Evolutionary conservation across 306 rosid species (phyloP).

Genomic region (Glycine latifolia): DNA sequence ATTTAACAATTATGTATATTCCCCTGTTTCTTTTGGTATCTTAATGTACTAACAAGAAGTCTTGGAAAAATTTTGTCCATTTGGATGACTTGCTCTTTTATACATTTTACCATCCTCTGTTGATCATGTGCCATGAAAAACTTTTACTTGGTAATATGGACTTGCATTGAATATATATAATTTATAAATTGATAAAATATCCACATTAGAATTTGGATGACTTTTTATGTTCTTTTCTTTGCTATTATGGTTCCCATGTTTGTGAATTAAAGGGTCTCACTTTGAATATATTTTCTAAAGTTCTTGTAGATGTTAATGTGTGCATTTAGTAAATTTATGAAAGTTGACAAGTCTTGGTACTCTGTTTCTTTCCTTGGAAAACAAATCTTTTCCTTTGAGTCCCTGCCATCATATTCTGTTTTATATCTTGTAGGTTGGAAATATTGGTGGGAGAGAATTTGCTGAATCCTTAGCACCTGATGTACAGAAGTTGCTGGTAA

Average conservation of each 20-base stretch:
- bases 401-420: conserved; percentile 36
- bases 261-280: conserved; percentile 22
- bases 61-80: conserved; percentile 10
- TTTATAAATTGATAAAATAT: conserved; percentile 28
- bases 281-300: conserved; percentile 3
- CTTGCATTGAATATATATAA: conserved; percentile 21
- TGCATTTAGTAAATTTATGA: not conserved
- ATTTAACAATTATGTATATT: conserved; percentile 6
- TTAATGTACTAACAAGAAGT: conserved; percentile 21
- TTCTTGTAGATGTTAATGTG: not conserved
- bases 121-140: conserved; percentile 15
- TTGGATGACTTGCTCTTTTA: conserved; percentile 18
- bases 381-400: conserved; percentile 16
- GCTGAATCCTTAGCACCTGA: conserved; percentile 99
- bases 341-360: not conserved
- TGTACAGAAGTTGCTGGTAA: conserved; percentile 95
- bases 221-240: not conserved
- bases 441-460: conserved; percentile 99
- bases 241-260: conserved; percentile 19
- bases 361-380: conserved; percentile 28
- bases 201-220: not conserved
- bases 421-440: conserved; percentile 81
- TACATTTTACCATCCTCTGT: conserved; percentile 21
- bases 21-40: conserved; percentile 29
- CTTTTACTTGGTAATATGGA: conserved; percentile 25